Conservation (phyloP, 148 eudicot species). For the Camellia sinensis region DNA sequence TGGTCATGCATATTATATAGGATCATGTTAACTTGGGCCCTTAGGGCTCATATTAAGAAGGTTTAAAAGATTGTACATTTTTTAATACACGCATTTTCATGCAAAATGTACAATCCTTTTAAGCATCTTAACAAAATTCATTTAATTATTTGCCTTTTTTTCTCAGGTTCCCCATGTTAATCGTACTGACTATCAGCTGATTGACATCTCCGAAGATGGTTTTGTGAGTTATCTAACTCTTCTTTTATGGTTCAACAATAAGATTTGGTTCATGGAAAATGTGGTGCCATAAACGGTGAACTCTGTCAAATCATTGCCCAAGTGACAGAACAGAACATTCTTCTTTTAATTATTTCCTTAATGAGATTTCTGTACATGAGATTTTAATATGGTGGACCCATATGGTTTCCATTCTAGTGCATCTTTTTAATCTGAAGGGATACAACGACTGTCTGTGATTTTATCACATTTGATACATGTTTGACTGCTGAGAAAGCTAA, state of each 20-base stretch:
- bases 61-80: no score
- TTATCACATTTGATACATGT: not conserved
- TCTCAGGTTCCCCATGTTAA: slow-evolving; percentile 55
- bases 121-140: no score
- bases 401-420: not conserved
- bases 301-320: not conserved
- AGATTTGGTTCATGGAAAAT: not conserved
- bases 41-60: no score
- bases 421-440: not conserved
- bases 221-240: slow-evolving; percentile 33
- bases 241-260: not conserved
- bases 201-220: slow-evolving; percentile 61
- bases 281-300: not conserved
- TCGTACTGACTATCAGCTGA: slow-evolving; percentile 59
- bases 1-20: not conserved
- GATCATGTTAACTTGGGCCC: no score
- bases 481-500: not conserved
- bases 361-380: not conserved
- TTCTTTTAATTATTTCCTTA: not conserved
- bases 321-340: not conserved
- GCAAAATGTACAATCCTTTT: no score
- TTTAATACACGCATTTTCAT: no score
- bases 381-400: not conserved
- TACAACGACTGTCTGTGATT: not conserved
- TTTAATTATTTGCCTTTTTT: not conserved